A percentile compares a stretch with the other conserved stretches of the same genome.
phyloP scores from a whole-genome alignment of 345 rosid genomes.

The Populus ilicifolia region DNA sequence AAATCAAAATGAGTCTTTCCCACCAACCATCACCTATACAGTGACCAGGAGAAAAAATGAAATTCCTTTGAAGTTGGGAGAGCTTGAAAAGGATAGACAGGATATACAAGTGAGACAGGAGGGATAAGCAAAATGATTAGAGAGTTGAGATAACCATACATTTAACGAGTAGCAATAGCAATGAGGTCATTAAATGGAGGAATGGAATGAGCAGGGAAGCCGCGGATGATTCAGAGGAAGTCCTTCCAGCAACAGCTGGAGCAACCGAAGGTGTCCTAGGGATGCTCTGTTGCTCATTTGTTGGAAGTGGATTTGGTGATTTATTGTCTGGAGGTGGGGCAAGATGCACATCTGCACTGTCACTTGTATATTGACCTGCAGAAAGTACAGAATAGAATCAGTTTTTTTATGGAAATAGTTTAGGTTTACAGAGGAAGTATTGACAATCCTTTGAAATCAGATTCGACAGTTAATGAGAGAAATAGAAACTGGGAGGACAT shows the following conservation, averaged over 20 bases:
- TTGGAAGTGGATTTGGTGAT: conserved; percentile 29
- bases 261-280: conserved; percentile 18
- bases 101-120: conserved; percentile 16
- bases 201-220: conserved; percentile 14
- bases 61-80: neutral
- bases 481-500: neutral
- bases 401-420: neutral
- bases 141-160: neutral
- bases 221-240: conserved; percentile 14
- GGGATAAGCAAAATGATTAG: neutral
- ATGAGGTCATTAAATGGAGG: conserved; percentile 1
- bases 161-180: conserved; percentile 5
- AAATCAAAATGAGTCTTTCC: neutral
- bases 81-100: conserved; percentile 11
- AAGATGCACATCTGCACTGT: conserved; percentile 4
- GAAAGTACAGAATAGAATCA: neutral
- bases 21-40: conserved; percentile 4
- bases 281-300: conserved; percentile 31
- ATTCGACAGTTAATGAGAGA: neutral
- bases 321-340: conserved; percentile 15
- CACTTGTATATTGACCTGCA: conserved; percentile 29
- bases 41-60: neutral
- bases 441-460: neutral
- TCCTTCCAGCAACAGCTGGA: conserved; percentile 19
- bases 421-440: neutral